These are phyloP conservation scores for Cryphonectria parasitica DNA, from an alignment of 2,329 filamentous ascomycete species.

Conservation along the genomic window DNA sequence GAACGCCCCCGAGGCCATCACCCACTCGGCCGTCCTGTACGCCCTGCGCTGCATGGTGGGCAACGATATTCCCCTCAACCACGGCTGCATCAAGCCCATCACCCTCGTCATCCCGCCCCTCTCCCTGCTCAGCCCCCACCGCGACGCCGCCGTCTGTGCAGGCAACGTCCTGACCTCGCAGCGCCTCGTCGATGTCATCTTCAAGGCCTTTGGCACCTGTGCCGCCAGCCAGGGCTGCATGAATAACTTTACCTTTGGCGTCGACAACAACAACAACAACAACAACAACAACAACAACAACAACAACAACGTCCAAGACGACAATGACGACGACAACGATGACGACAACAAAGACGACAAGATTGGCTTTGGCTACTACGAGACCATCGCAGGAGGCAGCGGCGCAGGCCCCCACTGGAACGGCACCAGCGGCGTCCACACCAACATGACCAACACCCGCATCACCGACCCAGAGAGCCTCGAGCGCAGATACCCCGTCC, in stretches of 20 bases:
- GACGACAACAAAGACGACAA: not conserved
- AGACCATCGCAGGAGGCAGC: slow-evolving; percentile 38
- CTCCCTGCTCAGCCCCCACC: slow-evolving; percentile 37
- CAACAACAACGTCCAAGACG: slow-evolving; percentile 31
- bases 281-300: slow-evolving; percentile 18
- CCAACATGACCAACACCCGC: slow-evolving; percentile 37
- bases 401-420: slow-evolving; percentile 37
- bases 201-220: slow-evolving; percentile 36
- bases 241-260: slow-evolving; percentile 38
- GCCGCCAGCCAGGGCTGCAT: slow-evolving; percentile 38
- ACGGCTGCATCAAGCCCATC: slow-evolving; percentile 41
- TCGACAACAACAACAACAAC: slow-evolving; percentile 1
- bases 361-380: slow-evolving; percentile 35
- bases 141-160: slow-evolving; percentile 40
- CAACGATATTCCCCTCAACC: slow-evolving; percentile 42
- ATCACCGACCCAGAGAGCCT: slow-evolving; percentile 38
- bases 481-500: slow-evolving; percentile 40
- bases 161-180: slow-evolving; percentile 42
- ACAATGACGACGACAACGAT: slow-evolving; percentile 32
- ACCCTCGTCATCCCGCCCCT: slow-evolving; percentile 38
- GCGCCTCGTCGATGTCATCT: slow-evolving; percentile 37
- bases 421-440: slow-evolving; percentile 31
- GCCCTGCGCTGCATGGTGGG: slow-evolving; percentile 39
- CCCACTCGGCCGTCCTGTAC: slow-evolving; percentile 42
- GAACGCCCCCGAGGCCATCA: slow-evolving; percentile 32